These are phyloP conservation scores for Coemansia sp. DNA, from an alignment of 192 early-diverging fungal species.

Conservation along the genomic window DNA sequence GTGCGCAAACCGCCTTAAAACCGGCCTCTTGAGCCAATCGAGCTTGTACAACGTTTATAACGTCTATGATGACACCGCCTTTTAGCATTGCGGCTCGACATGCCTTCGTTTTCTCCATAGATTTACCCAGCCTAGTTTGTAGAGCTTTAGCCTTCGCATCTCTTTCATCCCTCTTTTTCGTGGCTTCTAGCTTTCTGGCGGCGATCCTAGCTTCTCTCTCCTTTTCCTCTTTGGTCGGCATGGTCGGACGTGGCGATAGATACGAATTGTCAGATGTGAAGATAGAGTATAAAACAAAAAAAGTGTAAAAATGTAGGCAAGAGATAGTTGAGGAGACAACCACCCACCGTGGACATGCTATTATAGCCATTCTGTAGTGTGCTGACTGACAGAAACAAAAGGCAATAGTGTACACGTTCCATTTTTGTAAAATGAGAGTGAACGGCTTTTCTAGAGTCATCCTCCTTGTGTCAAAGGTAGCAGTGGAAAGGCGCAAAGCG, in stretches of 20 bases:
- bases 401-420: neutral
- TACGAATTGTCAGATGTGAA: neutral
- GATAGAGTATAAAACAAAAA: too few species aligned
- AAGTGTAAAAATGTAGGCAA: neutral
- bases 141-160: neutral
- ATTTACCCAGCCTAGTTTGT: too few species aligned
- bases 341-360: neutral
- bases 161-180: neutral
- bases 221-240: neutral
- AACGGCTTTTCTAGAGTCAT: neutral
- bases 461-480: too few species aligned
- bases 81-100: constrained; percentile 61
- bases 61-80: constrained; percentile 97
- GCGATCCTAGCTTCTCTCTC: neutral
- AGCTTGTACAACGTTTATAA: constrained; percentile 90
- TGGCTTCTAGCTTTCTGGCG: neutral
- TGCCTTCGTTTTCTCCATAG: neutral
- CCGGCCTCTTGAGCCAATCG: constrained; percentile 91
- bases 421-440: neutral
- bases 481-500: too few species aligned
- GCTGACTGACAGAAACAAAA: neutral
- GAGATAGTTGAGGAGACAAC: neutral
- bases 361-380: neutral
- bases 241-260: neutral
- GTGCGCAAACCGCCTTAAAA: constrained; percentile 92